Percentiles rank a stretch among this genome's conserved stretches.
Conservation (phyloP, 2,329 filamentous ascomycete genomes). For the Stachybotrys chartarum region DNA sequence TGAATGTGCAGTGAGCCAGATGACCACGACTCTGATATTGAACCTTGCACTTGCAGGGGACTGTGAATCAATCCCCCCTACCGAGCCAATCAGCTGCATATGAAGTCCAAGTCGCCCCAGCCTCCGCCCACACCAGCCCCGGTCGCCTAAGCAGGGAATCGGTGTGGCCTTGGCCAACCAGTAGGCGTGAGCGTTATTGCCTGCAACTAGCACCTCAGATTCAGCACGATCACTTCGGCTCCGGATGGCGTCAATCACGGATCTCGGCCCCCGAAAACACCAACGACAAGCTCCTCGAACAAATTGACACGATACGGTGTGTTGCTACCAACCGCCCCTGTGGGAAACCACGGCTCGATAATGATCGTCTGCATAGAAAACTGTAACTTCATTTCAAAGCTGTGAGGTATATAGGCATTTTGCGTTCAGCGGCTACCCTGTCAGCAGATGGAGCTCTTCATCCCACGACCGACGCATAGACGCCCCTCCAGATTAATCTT, state of each 20-base stretch:
- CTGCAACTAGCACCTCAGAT: neutral
- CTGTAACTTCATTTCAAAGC: too few species aligned
- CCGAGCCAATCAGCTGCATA: conserved; percentile 24
- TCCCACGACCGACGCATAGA: too few species aligned
- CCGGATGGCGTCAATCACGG: too few species aligned
- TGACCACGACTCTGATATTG: conserved; percentile 26
- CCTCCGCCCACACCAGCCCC: neutral
- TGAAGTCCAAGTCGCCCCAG: conserved; percentile 23
- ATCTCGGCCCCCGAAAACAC: too few species aligned
- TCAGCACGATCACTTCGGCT: neutral
- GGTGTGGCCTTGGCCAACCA: neutral
- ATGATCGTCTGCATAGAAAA: too few species aligned
- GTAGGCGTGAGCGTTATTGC: neutral
- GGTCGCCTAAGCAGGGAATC: neutral
- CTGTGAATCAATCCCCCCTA: conserved; percentile 13
- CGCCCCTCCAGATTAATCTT: neutral
- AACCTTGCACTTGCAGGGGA: conserved; percentile 21
- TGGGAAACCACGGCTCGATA: too few species aligned
- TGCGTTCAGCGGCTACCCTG: too few species aligned
- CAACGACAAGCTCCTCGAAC: too few species aligned
- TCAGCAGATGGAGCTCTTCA: too few species aligned
- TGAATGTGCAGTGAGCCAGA: conserved; percentile 10
- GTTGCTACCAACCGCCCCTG: too few species aligned
- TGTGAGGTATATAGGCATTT: too few species aligned
- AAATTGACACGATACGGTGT: too few species aligned